These are phyloP conservation scores for Tolypocladium tropicale DNA, from an alignment of 2,329 filamentous ascomycete genomes.

Conservation along the genomic window DNA sequence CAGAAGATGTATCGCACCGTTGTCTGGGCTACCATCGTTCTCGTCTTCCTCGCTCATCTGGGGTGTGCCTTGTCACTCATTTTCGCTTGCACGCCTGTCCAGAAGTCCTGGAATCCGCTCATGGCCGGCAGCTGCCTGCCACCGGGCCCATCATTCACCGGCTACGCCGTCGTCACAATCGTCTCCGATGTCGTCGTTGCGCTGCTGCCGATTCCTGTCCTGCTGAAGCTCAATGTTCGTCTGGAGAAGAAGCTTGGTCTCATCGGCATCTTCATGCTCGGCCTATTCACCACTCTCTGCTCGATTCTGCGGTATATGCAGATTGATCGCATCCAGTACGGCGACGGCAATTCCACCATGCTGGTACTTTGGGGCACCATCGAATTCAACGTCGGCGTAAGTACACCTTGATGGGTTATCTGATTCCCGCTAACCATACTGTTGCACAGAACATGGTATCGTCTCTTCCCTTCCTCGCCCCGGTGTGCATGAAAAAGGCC, in stretches of 20 bases:
- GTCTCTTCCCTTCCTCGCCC: conserved; percentile 33
- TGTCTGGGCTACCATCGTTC: conserved; percentile 31
- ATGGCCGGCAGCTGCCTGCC: conserved; percentile 32
- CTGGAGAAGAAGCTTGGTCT: conserved; percentile 37
- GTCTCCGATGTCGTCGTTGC: conserved; percentile 39
- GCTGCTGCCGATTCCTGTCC: conserved; percentile 37
- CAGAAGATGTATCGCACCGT: conserved; percentile 31
- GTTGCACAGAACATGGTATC: conserved; percentile 32
- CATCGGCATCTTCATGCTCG: conserved; percentile 39
- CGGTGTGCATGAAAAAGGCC: conserved; percentile 31
- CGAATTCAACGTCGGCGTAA: conserved; percentile 46
- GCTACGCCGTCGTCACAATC: conserved; percentile 40
- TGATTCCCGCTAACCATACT: neutral
- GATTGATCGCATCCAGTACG: conserved; percentile 37
- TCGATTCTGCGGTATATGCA: conserved; percentile 41
- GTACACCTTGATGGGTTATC: conserved; percentile 7
- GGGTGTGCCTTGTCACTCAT: conserved; percentile 38
- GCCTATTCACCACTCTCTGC: conserved; percentile 44
- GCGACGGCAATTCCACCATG: conserved; percentile 45
- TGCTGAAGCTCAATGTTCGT: conserved; percentile 37
- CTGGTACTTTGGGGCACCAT: conserved; percentile 46
- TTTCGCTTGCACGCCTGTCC: conserved; percentile 37
- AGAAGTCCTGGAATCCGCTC: conserved; percentile 34
- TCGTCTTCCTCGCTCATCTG: conserved; percentile 35
- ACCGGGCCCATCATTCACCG: conserved; percentile 37